These are phyloP conservation scores for Coniosporium tulheliwenetii DNA, from an alignment of 2,329 filamentous ascomycete species.

Conservation along the genomic window DNA sequence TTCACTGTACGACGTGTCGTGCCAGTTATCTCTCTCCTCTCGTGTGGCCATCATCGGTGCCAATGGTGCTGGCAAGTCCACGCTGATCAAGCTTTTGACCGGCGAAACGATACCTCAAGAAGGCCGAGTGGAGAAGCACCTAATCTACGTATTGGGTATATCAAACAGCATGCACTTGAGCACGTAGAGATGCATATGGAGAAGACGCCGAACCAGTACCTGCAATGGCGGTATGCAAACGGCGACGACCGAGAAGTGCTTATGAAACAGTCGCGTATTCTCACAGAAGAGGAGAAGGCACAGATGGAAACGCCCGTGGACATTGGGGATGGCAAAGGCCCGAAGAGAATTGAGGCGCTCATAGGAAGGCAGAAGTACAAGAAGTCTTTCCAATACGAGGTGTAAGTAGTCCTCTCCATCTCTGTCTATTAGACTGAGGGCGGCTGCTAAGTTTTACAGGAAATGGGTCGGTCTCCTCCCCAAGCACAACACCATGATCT, in stretches of 20 bases:
- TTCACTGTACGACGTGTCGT: slow-evolving; percentile 76
- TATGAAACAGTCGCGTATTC: slow-evolving; percentile 88
- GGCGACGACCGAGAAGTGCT: slow-evolving; percentile 94
- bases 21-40: slow-evolving; percentile 74
- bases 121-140: slow-evolving; percentile 96
- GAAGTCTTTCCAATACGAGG: slow-evolving; percentile 97
- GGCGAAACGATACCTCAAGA: slow-evolving; percentile 72
- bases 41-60: slow-evolving; percentile 92
- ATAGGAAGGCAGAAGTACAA: slow-evolving; percentile 98
- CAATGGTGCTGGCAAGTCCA: slow-evolving; percentile 97
- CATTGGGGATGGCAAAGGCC: slow-evolving; percentile 64
- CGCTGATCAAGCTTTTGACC: slow-evolving; percentile 91
- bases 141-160: slow-evolving; percentile 96
- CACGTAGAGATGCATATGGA: slow-evolving; percentile 99
- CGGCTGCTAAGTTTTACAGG: slow-evolving; percentile 24
- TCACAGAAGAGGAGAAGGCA: slow-evolving; percentile 68
- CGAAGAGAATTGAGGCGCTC: slow-evolving; percentile 66
- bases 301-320: slow-evolving; percentile 91
- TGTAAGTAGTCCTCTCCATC: slow-evolving; percentile 43
- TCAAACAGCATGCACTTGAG: slow-evolving; percentile 97
- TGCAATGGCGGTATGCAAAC: slow-evolving; percentile 96
- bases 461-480: slow-evolving; percentile 85
- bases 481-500: slow-evolving; percentile 86
- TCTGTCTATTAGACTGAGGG: neutral
- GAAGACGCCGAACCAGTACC: slow-evolving; percentile 97